phyloP scores from a whole-genome alignment of 495 filamentous ascomycete species.

The Cudoniella acicularis region DNA sequence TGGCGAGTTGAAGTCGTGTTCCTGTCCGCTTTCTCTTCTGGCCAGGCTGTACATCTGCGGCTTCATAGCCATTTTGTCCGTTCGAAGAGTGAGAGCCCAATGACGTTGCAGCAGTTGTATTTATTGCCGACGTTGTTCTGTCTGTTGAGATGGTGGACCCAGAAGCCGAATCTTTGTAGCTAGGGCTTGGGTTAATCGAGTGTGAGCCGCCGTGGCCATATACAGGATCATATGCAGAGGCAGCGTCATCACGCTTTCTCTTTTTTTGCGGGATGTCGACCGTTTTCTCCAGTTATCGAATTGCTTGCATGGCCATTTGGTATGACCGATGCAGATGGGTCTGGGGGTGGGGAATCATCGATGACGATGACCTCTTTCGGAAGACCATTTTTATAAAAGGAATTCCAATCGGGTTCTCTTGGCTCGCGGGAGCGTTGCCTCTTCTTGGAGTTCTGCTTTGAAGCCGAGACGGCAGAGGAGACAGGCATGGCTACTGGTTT shows the following conservation, averaged over 20 bases:
- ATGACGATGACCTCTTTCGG: constrained; percentile 96
- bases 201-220: constrained; percentile 59
- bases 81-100: constrained; percentile 67
- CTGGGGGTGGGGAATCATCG: constrained; percentile 63
- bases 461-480: constrained; percentile 23
- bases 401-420: constrained; percentile 70
- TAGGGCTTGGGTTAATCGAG: constrained; percentile 68
- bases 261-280: constrained; percentile 43
- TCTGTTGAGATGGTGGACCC: constrained; percentile 75
- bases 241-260: constrained; percentile 41
- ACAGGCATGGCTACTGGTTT: constrained; percentile 34
- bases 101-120: constrained; percentile 89
- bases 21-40: constrained; percentile 84
- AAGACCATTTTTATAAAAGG: constrained; percentile 89
- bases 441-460: constrained; percentile 39
- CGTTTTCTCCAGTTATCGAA: constrained; percentile 12
- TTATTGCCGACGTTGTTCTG: constrained; percentile 75
- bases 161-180: constrained; percentile 60
- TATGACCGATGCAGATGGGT: constrained; percentile 17
- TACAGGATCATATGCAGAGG: constrained; percentile 53
- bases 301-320: constrained; percentile 12
- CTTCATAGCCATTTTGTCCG: constrained; percentile 53
- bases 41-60: constrained; percentile 51
- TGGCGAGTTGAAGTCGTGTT: constrained; percentile 70
- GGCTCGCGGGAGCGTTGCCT: constrained; percentile 44